phyloP scores from a whole-genome alignment of 805 yeast genomes.

The Wickerhamomyces ciferrii region DNA sequence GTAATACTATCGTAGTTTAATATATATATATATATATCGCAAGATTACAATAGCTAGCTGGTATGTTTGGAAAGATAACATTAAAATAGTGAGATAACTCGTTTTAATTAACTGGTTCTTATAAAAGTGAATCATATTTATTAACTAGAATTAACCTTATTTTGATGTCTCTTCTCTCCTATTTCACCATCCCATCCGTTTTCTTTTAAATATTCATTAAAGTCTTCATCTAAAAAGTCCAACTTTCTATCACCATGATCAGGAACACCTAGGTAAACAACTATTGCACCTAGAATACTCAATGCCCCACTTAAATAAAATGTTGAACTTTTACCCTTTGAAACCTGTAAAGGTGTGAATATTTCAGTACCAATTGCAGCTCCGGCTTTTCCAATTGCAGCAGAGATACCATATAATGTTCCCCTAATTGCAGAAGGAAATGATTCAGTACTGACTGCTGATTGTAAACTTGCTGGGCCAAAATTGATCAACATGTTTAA shows the following conservation, averaged over 20 bases:
- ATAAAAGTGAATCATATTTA: too few species aligned
- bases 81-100: too few species aligned
- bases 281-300: slow-evolving; percentile 22
- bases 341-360: slow-evolving; percentile 39
- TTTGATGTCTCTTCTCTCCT: slow-evolving; percentile 22
- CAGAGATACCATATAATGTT: slow-evolving; percentile 40
- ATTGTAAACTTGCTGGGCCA: slow-evolving; percentile 45
- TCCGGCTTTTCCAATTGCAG: slow-evolving; percentile 48
- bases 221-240: slow-evolving; percentile 40
- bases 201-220: slow-evolving; percentile 38
- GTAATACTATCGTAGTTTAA: too few species aligned
- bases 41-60: too few species aligned
- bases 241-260: slow-evolving; percentile 40
- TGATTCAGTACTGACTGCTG: slow-evolving; percentile 37
- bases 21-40: too few species aligned
- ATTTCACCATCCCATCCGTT: slow-evolving; percentile 45
- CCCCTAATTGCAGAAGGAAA: slow-evolving; percentile 48
- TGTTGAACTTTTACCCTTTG: slow-evolving; percentile 40
- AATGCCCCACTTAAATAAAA: slow-evolving; percentile 41
- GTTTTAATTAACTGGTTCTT: too few species aligned
- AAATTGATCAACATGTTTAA: slow-evolving; percentile 39
- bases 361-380: slow-evolving; percentile 45
- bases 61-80: too few species aligned
- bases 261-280: slow-evolving; percentile 36
- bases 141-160: too few species aligned